Percentiles rank a stretch among this genome's conserved stretches.
These are phyloP conservation scores for Coniochaeta hoffmannii DNA, from an alignment of 2,329 filamentous ascomycete genomes.

Conservation along the genomic window DNA sequence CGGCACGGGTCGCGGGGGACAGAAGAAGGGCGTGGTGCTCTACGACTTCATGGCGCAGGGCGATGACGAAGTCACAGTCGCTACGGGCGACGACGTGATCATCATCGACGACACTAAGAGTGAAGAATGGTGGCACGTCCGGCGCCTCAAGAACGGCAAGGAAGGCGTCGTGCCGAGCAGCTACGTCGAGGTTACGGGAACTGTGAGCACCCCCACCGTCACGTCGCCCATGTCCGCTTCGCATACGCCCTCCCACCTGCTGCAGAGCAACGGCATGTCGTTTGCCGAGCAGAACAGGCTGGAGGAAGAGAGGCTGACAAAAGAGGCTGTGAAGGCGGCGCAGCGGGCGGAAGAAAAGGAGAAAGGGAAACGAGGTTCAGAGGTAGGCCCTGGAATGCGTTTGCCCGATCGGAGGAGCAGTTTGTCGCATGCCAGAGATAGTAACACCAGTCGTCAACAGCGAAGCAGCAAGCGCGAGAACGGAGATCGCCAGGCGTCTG, in stretches of 20 bases:
- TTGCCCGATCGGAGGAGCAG: conserved; percentile 76
- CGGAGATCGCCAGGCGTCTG: conserved; percentile 48
- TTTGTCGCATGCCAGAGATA: conserved; percentile 57
- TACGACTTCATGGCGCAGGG: conserved; percentile 98
- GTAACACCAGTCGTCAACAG: conserved; percentile 56
- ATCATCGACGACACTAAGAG: conserved; percentile 86
- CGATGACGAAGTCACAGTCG: conserved; percentile 92
- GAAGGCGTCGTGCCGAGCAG: conserved; percentile 95
- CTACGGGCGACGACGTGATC: conserved; percentile 81
- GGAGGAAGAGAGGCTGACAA: conserved; percentile 79
- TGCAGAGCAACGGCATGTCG: conserved; percentile 48
- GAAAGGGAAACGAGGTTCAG: conserved; percentile 51
- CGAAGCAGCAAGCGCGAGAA: conserved; percentile 61
- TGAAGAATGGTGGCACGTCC: conserved; percentile 98
- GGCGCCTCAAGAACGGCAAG: conserved; percentile 81
- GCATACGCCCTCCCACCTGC: conserved; percentile 37
- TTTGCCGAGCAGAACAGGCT: conserved; percentile 68
- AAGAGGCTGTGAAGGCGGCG: conserved; percentile 63
- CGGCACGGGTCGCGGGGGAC: conserved; percentile 51
- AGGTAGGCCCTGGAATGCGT: conserved; percentile 71
- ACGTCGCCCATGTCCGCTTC: conserved; percentile 21
- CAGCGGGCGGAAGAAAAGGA: conserved; percentile 54
- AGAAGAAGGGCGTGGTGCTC: conserved; percentile 78
- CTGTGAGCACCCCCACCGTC: conserved; percentile 29
- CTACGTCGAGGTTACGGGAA: conserved; percentile 83